Percentiles rank a stretch among this genome's conserved stretches.
phyloP scores from a whole-genome alignment of 352 stramenopile species.

The Phytophthora pini region DNA sequence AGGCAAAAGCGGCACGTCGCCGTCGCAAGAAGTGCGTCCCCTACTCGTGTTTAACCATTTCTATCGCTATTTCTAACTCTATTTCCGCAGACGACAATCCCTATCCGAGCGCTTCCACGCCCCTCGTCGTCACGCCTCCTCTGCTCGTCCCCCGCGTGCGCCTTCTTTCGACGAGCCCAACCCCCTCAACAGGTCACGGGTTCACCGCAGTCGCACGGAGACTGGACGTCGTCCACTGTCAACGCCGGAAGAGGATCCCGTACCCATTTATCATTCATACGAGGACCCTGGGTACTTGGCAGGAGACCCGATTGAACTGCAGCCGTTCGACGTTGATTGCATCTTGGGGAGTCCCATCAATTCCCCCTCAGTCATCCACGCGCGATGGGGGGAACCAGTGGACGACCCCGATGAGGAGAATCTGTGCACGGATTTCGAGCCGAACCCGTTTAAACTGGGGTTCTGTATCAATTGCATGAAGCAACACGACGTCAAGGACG shows the following conservation, averaged over 20 bases:
- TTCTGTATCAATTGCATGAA: slow-evolving; percentile 93
- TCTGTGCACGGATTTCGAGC: slow-evolving; percentile 79
- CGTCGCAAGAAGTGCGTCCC: slow-evolving; percentile 66
- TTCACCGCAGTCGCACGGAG: slow-evolving; percentile 43
- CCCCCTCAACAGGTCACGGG: slow-evolving; percentile 27
- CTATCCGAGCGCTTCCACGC: slow-evolving; percentile 44
- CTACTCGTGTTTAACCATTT: neutral
- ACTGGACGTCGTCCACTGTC: slow-evolving; percentile 27
- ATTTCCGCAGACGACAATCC: slow-evolving; percentile 33
- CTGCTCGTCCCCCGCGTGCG: slow-evolving; percentile 20
- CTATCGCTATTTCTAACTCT: slow-evolving; percentile 19
- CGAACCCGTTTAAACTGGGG: slow-evolving; percentile 87
- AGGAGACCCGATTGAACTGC: slow-evolving; percentile 58
- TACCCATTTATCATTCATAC: slow-evolving; percentile 75
- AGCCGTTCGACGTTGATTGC: slow-evolving; percentile 77
- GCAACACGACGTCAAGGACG: slow-evolving; percentile 83
- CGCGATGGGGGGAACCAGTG: slow-evolving; percentile 83
- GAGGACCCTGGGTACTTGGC: slow-evolving; percentile 79
- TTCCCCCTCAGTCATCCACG: slow-evolving; percentile 84
- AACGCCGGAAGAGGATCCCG: slow-evolving; percentile 40
- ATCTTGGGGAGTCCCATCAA: slow-evolving; percentile 81
- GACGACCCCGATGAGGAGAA: slow-evolving; percentile 86
- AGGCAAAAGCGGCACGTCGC: slow-evolving; percentile 21
- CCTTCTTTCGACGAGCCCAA: slow-evolving; percentile 34
- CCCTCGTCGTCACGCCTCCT: slow-evolving; percentile 11